phyloP scores from a whole-genome alignment of 306 rosid species.

The Trifolium pratense region DNA sequence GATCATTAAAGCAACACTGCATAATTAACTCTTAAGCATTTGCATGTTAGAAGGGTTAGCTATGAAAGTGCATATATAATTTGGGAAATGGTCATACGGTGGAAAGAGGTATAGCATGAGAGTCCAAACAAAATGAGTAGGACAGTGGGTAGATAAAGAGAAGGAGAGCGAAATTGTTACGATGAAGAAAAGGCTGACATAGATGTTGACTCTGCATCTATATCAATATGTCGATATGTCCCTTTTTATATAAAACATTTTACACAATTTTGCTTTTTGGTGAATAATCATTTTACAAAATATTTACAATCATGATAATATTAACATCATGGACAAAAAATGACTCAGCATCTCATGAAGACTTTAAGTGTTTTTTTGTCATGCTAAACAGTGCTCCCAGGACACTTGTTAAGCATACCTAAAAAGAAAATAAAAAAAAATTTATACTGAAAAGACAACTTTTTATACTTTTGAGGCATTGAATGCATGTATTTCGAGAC shows the following conservation, averaged over 20 bases:
- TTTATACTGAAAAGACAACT: too few species aligned
- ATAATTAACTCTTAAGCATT: not conserved
- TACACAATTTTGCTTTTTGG: not conserved
- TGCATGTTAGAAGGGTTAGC: not conserved
- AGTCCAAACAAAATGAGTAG: constrained; percentile 1
- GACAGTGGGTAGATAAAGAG: not conserved
- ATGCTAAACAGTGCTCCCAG: too few species aligned
- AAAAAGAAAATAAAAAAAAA: too few species aligned
- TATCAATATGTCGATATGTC: not conserved
- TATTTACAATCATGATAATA: not conserved
- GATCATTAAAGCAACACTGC: not conserved
- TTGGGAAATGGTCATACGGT: not conserved
- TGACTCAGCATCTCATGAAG: too few species aligned
- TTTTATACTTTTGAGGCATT: too few species aligned
- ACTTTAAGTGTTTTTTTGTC: too few species aligned
- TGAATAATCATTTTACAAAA: not conserved
- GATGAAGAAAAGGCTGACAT: constrained; percentile 8
- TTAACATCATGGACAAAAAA: not conserved
- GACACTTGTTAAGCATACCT: too few species aligned
- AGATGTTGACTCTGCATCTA: constrained; percentile 22
- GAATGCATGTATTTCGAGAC: too few species aligned
- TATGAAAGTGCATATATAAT: constrained; percentile 6
- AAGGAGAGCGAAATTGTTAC: not conserved
- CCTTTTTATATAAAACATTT: not conserved
- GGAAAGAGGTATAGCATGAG: not conserved